Evolutionary conservation across 371 early-diverging fungal species (phyloP).

Genomic region (Mucor sp.): DNA sequence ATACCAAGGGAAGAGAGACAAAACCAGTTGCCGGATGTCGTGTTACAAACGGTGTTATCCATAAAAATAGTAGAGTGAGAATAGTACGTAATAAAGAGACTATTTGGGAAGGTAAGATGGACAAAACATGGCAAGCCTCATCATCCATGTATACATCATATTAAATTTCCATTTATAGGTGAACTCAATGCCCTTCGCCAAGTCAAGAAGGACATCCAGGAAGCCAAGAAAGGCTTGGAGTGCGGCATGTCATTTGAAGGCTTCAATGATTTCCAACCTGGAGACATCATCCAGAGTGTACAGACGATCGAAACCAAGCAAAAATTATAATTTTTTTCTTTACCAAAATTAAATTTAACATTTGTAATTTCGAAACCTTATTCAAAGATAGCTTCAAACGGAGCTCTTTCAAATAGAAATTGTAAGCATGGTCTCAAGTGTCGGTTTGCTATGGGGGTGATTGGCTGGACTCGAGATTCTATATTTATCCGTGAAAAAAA

Average conservation of each 20-base stretch:
- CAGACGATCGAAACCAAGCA: conserved; percentile 60
- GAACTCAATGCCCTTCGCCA: conserved; percentile 69
- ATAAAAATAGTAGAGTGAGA: conserved; percentile 61
- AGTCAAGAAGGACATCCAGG: conserved; percentile 86
- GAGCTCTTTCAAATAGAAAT: background rate
- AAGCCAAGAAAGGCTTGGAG: conserved; percentile 89
- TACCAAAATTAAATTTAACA: background rate
- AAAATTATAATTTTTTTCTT: conserved; percentile 25
- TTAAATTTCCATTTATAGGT: conserved; percentile 31
- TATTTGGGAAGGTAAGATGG: conserved; percentile 67
- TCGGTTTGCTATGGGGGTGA: background rate
- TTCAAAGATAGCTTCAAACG: background rate
- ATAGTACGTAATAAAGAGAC: conserved; percentile 67
- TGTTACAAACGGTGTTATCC: conserved; percentile 76
- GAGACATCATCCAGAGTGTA: conserved; percentile 80
- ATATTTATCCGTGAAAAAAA: background rate
- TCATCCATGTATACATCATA: background rate
- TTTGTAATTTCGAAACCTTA: background rate
- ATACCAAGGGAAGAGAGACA: conserved; percentile 65
- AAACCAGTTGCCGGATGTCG: conserved; percentile 87
- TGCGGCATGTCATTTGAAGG: conserved; percentile 91
- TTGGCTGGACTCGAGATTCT: conserved; percentile 10
- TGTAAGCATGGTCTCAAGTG: conserved; percentile 19
- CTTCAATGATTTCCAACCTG: conserved; percentile 72
- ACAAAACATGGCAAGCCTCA: background rate